These are phyloP conservation scores for Saccharomyces hybrid DNA, from an alignment of 1,139 yeast genomes.

Conservation along the genomic window DNA sequence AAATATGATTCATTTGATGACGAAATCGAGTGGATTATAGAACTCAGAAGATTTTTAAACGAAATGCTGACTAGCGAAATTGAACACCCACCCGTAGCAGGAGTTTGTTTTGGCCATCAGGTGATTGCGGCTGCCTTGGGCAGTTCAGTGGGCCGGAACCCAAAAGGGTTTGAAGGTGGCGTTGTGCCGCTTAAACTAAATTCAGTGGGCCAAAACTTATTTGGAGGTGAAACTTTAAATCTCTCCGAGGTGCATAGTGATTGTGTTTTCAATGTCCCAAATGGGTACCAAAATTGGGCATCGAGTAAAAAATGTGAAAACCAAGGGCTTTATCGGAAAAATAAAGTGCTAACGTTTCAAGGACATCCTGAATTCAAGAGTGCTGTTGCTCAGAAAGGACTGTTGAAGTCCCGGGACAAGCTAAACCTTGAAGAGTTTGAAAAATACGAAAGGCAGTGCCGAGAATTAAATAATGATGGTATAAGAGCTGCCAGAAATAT, in stretches of 20 bases:
- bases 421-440: conserved; percentile 3
- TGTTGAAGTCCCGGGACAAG: not conserved
- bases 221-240: conserved; percentile 31
- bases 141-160: conserved; percentile 48
- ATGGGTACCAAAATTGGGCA: conserved; percentile 43
- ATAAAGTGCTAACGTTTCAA: conserved; percentile 58
- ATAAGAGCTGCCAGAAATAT: conserved; percentile 11
- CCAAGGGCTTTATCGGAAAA: conserved; percentile 52
- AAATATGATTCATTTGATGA: conserved; percentile 43
- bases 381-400: conserved; percentile 20
- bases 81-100: conserved; percentile 39
- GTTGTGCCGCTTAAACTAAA: conserved; percentile 46
- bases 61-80: conserved; percentile 17
- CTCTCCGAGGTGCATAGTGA: conserved; percentile 69
- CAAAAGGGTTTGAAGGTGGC: conserved; percentile 70
- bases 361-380: conserved; percentile 81
- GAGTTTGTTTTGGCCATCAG: conserved; percentile 87
- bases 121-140: conserved; percentile 61
- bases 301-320: conserved; percentile 45
- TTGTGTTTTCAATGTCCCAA: conserved; percentile 47
- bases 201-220: conserved; percentile 33
- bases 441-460: conserved; percentile 4
- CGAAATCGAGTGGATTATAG: conserved; percentile 40
- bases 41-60: conserved; percentile 37
- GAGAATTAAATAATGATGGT: conserved; percentile 12